Conservation (phyloP, 2,329 filamentous ascomycete genomes). For the Gyromitra esculenta region DNA sequence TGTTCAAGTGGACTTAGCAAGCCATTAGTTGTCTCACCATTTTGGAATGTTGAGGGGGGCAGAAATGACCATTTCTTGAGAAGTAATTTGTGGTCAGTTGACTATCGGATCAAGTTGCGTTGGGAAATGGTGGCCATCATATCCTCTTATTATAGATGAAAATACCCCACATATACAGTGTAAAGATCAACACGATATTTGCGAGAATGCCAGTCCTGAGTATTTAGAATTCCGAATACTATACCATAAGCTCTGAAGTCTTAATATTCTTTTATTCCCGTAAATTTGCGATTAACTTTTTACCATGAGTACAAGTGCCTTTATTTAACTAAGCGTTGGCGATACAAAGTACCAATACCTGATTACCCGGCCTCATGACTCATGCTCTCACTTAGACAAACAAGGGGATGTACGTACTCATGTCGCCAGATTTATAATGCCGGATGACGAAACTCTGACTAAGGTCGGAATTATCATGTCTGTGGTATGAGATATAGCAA, state of each 20-base stretch:
- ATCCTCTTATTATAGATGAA: neutral
- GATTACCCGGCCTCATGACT: conserved; percentile 3
- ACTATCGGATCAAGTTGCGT: neutral
- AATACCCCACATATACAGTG: neutral
- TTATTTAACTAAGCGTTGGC: too few species aligned
- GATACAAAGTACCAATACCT: neutral
- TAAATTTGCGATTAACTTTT: too few species aligned
- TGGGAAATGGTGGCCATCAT: neutral
- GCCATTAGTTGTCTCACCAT: conserved; percentile 59
- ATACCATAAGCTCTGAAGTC: too few species aligned
- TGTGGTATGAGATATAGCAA: too few species aligned
- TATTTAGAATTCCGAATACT: too few species aligned
- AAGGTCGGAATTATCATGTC: too few species aligned
- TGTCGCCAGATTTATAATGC: too few species aligned
- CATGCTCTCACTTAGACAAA: neutral
- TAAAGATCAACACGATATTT: too few species aligned
- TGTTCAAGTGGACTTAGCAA: conserved; percentile 40
- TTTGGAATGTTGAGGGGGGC: conserved; percentile 63
- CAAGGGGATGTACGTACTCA: neutral
- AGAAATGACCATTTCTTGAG: conserved; percentile 45
- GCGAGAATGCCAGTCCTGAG: too few species aligned
- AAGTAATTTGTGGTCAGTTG: neutral
- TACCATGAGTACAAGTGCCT: too few species aligned
- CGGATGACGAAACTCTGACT: too few species aligned
- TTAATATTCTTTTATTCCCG: too few species aligned